Base-by-base conservation (phyloP, 495 filamentous ascomycete species). In the Aspergillus egyptiacus region DNA sequence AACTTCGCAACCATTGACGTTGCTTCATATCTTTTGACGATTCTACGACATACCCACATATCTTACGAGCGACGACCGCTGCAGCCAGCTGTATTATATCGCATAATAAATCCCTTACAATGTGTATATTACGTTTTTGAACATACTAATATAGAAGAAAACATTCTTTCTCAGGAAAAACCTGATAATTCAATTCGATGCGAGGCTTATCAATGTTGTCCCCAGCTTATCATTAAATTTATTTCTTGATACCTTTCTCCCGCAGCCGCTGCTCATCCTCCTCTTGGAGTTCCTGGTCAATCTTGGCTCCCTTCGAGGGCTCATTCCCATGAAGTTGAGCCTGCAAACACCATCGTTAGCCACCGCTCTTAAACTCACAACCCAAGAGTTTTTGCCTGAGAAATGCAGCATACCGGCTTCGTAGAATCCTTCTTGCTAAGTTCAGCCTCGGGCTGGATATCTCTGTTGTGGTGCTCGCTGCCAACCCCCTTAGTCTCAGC, bases 301-400 rank as follows among this genome's bases (percentile, higher is more conserved):
- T 79, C 67, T 83, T 68, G 7, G 85, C 86, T 2, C 86, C 85
- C 54, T 71, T 77, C 7, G 80, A 85, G 7, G 86, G 86, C 58
- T 81, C 63, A 52, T 88, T 83, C 6, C 86, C 85, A 52, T 89
- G 83, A 51, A 75, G 60, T 22, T 70, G 77, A n/a, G 85, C 86
- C 83, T 89, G 7, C 28, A 33, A 38, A 9, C 48, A 27, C 44
- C 41, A 58, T 30, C 1, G 17, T 43, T 40, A 48, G 39, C 31
- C 24, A 36, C 32, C 20, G 27, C 2, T 40, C 28, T 47, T 24
- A 3, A 48, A 19, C 18, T 3, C 37, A n/a, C 14, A 19, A 19
- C 18, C 5, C 37, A n/a, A 17, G 19, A 28, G 31, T 23, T 4
- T 1, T 15, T 6, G 14, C 11, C 18, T 36, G 17, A 23, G 20